Percentiles rank a stretch among this genome's conserved stretches.
Evolutionary conservation across 2,329 filamentous ascomycete species (phyloP).

Genomic region (Chaetomium sp.): DNA sequence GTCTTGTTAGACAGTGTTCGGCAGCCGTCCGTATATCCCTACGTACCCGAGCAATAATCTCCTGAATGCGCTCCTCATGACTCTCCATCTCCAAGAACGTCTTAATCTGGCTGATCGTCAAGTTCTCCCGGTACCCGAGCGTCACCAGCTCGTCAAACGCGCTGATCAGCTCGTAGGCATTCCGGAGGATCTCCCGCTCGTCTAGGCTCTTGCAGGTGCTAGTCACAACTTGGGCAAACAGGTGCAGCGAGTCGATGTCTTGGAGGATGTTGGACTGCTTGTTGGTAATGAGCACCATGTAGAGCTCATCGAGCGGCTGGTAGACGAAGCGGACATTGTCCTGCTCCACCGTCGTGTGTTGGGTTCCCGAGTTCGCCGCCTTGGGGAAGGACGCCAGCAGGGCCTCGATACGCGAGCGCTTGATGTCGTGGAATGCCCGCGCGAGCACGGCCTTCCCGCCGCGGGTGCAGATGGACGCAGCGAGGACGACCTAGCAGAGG

Average conservation of each 20-base stretch:
- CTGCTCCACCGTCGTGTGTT: constrained; percentile 97
- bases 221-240: constrained; percentile 95
- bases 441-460: constrained; percentile 98
- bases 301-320: constrained; percentile 96
- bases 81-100: constrained; percentile 99
- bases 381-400: constrained; percentile 96
- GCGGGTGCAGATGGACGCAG: constrained; percentile 96
- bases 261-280: constrained; percentile 98
- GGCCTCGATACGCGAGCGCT: constrained; percentile 91
- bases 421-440: constrained; percentile 95
- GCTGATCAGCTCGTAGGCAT: constrained; percentile 92
- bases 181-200: constrained; percentile 88
- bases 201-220: constrained; percentile 95
- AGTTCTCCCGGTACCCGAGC: constrained; percentile 89
- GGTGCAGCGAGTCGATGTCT: constrained; percentile 95
- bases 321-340: constrained; percentile 99
- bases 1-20: constrained; percentile 5
- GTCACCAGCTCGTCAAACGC: constrained; percentile 98
- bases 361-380: constrained; percentile 88
- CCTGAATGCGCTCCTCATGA: constrained; percentile 97
- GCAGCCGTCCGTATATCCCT: background rate
- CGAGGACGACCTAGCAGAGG: constrained; percentile 76
- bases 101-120: constrained; percentile 95
- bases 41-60: constrained; percentile 83
- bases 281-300: constrained; percentile 99